Evolutionary conservation across 805 yeast genomes (phyloP), one percentile per base, ranked within the genome.

Genomic region (Candida namnaoensis): DNA sequence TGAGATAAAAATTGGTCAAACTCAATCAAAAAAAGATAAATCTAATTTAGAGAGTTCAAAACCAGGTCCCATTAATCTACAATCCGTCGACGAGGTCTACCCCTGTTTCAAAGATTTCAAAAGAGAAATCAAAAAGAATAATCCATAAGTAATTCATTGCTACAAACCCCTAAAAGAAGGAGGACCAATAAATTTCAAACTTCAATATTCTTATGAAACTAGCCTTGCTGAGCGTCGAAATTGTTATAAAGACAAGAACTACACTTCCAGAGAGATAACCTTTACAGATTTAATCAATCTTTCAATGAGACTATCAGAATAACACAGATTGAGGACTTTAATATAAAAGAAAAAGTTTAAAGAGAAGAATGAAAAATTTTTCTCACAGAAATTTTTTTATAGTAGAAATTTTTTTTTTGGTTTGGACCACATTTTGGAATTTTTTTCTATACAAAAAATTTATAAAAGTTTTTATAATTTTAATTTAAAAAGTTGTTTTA

Each of bases 41-140:
- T 40, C 38, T 44, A 52, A 53, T 48, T 47, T 41, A 53, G 70
- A 68, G 82, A 77, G 71, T 74, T 78, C 83, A 74, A 78, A 71
- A 59, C 72, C 76, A 49, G 44, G 56, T 67, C 67, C 74, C 74
- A 78, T 86, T 71, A 51, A 53, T 91, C 72, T 85, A 64, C 82
- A 84, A 83, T 83, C 90, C 80, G 95, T 90, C 96, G 95, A 80
- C 95, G 87, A 96, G 95, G 97, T 30, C 88, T 69, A 62, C 72
- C 82, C 74, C 91, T 82, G 90, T 74, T 74, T 68, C 75, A 84
- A 65, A 60, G 68, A 65, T 49, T 49, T 37, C 14, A n/a, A 6
- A 8, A 12, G 10, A n/a, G 7, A 8, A 12, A 9, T n/a, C 27
- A 9, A 15, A 19, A 32, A 32, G 15, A 32, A 44, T 26, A 8